Base-by-base conservation (phyloP, 108 stramenopile species). In the Skeletonema potamos region DNA sequence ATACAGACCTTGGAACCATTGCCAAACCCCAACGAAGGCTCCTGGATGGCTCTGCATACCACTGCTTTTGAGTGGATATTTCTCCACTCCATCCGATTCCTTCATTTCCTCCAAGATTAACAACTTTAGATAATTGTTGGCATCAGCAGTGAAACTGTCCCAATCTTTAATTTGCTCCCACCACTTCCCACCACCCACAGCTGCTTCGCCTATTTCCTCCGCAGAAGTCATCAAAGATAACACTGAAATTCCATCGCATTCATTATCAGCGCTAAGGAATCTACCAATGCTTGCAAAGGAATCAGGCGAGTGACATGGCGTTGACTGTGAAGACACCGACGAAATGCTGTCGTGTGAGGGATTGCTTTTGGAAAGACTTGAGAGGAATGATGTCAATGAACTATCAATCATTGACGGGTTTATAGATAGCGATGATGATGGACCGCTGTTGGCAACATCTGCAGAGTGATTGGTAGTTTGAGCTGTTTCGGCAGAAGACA, bases 131-230 rank as follows among this genome's bases (percentile, higher is more conserved):
- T 44, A 44, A 33, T 73, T 41, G 12, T 62, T 30, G 22, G 72
- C 62, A 43, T 18, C 41, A 26, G 30, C 27, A 18, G 34, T 29
- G 37, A 73, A 73, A 12, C 27, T 37, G 37, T 73, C 72, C 72
- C 72, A 73, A 48, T 73, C 72, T 54, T 73, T 41, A 2, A 64
- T 55, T 41, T 39, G 62, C 20, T 18, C 64, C 72, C 72, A 73
- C 72, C 72, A 73, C 15, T 37, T 51, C 8, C 9, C 48, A 10
- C 12, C n/a, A 30, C 11, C n/a, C 2, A 15, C 22, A 18, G 17
- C 58, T 6, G 34, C 30, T 28, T 30, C 58, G 15, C 59, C 68
- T 27, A 46, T 59, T 43, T 70, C 70, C 33, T 71, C 39, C 29
- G 44, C 60, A 9, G 70, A 72, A 20, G 61, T 29, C 36, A 39